Percentiles rank a stretch among this genome's conserved stretches.
Evolutionary conservation across 1,139 yeast species (phyloP).

Genomic region (Sugiyamaella pinicola): DNA sequence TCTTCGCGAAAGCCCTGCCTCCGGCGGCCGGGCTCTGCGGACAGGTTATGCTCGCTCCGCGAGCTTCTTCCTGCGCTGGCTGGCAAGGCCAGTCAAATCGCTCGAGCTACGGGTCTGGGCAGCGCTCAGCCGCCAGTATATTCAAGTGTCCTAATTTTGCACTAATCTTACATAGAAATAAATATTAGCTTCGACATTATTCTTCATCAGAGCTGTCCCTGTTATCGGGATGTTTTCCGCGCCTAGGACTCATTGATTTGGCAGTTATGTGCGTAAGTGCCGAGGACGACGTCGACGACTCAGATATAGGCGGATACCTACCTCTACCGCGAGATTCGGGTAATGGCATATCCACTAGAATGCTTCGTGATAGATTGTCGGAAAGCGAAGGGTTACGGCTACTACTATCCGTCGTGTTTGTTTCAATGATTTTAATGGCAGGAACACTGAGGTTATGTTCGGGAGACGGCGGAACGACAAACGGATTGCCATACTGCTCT

Average conservation of each 20-base stretch:
- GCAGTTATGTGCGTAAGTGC: constrained; percentile 20
- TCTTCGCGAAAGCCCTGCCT: no score
- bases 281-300: constrained; percentile 18
- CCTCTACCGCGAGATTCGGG: constrained; percentile 1
- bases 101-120: constrained; percentile 8
- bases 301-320: not conserved
- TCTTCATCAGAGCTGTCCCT: not conserved
- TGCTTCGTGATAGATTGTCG: not conserved
- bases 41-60: no score
- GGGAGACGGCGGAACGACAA: not conserved
- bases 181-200: no score
- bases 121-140: constrained; percentile 7
- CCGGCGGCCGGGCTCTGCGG: no score
- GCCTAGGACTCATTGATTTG: constrained; percentile 25
- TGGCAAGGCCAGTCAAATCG: no score
- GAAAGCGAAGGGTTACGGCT: not conserved
- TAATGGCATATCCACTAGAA: constrained; percentile 8
- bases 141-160: not conserved
- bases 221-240: not conserved
- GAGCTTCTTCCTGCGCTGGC: no score
- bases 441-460: not conserved
- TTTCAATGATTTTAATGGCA: constrained; percentile 9
- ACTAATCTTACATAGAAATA: no score
- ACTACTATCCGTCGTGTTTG: not conserved
- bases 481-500: constrained; percentile 4